Evolutionary conservation across 306 rosid species (phyloP).

Genomic region (Sicyos edulis): DNA sequence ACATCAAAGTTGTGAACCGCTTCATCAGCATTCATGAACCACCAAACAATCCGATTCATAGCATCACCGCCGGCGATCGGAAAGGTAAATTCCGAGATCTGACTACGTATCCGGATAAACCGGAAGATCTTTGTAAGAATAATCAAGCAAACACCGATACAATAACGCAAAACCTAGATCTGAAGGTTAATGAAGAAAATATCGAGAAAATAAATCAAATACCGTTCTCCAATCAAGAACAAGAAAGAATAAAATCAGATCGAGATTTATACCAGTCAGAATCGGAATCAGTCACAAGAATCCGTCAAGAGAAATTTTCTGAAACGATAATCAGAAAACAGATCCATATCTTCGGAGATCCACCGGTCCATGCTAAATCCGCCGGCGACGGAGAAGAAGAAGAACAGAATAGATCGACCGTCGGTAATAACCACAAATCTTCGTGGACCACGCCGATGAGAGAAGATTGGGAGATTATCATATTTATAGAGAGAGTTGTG

Average conservation of each 20-base stretch:
- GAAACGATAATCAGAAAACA: background rate
- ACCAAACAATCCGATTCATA: too few species aligned
- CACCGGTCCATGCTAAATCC: background rate
- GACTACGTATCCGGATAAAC: background rate
- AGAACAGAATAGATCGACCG: too few species aligned
- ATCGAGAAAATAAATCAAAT: too few species aligned
- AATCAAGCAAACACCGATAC: background rate
- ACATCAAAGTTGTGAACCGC: background rate
- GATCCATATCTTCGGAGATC: too few species aligned
- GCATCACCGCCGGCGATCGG: too few species aligned
- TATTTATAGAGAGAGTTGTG: background rate
- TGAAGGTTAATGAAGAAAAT: background rate
- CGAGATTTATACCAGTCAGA: background rate
- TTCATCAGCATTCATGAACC: background rate
- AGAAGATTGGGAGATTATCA: background rate
- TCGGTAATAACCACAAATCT: rapidly evolving
- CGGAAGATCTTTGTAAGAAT: background rate
- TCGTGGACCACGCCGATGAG: background rate
- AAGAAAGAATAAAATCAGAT: background rate
- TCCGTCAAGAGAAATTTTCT: background rate
- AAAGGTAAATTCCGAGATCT: background rate
- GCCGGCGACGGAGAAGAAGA: background rate
- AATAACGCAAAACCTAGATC: background rate
- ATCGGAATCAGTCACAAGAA: background rate
- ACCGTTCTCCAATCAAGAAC: background rate